Evolutionary conservation across 164 flowering plant species (phyloP), one percentile per base, ranked within the genome.

Genomic region (Platanus orientalis): DNA sequence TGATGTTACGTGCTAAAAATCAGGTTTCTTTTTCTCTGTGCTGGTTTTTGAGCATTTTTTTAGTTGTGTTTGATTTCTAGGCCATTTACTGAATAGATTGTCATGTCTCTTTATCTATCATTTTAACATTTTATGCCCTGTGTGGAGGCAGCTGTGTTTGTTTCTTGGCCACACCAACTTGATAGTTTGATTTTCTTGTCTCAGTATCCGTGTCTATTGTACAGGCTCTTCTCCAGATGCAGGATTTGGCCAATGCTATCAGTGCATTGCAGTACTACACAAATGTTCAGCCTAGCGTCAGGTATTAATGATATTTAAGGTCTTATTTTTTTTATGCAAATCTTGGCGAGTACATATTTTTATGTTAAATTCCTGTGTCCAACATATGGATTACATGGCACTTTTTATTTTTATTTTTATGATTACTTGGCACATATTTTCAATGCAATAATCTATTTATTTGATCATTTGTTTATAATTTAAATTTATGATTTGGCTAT

Each of bases 181-280:
- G n/a, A n/a, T n/a, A n/a, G n/a, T n/a, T n/a, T n/a, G n/a, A 40
- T 67, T 7, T 64, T 55, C n/a, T n/a, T n/a, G n/a, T n/a, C n/a
- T 49, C 44, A 26, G 40, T 27, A 2, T 63, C 17, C 56, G 11
- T 50, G 19, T 27, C n/a, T n/a, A n/a, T 36, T 54, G 4, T 64
- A 45, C 75, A 94, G 99, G 99, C 99, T 48, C 96, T 94, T 70
- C 77, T 94, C 44, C 99, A 91, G 72, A 94, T 94, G 97, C 92
- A 91, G 77, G 97, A 94, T 75, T 61, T 89, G 50, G 61, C 96
- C 64, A 70, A 96, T 26, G 96, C 99, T 58, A 74, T 88, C 47
- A 84, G 54, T 82, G 92, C 89, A 29, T 34, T 94, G 73, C 96
- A 94, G 56, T 91, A 78, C 72, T 91, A 84, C 61, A 62, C 86